Conservation (phyloP, 495 filamentous ascomycete species). For the Talaromyces thailandensis region DNA sequence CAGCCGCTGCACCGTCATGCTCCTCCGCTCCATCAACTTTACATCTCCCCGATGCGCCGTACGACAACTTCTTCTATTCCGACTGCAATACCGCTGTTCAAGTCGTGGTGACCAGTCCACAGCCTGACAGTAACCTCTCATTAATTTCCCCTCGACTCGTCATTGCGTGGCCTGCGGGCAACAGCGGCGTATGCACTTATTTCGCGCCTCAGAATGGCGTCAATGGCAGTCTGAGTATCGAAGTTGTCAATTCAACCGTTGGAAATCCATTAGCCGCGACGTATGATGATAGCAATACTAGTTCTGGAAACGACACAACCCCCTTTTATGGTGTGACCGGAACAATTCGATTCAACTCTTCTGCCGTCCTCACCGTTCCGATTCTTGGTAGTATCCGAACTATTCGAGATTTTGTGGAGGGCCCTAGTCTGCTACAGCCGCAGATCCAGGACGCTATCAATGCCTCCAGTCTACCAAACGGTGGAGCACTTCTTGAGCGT, state of each 20-base stretch:
- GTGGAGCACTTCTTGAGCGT: slow-evolving; percentile 37
- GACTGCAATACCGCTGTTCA: slow-evolving; percentile 49
- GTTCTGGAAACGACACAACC: slow-evolving; percentile 19
- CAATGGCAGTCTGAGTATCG: slow-evolving; percentile 45
- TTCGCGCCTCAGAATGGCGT: slow-evolving; percentile 43
- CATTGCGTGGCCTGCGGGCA: slow-evolving; percentile 57
- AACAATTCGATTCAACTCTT: slow-evolving; percentile 44
- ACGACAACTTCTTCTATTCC: slow-evolving; percentile 57
- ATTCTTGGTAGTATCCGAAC: slow-evolving; percentile 53
- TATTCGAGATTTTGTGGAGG: slow-evolving; percentile 54
- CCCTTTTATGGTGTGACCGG: slow-evolving; percentile 43
- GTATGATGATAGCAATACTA: slow-evolving; percentile 14
- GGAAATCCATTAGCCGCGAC: slow-evolving; percentile 24
- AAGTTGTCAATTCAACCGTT: slow-evolving; percentile 36
- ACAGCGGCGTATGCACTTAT: slow-evolving; percentile 48
- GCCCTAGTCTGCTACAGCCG: slow-evolving; percentile 39
- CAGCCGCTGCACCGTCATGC: slow-evolving; percentile 3
- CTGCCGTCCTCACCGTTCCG: slow-evolving; percentile 41
- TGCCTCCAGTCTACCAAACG: slow-evolving; percentile 23
- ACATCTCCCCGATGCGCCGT: slow-evolving; percentile 32
- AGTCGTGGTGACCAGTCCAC: slow-evolving; percentile 49
- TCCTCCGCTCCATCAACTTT: slow-evolving; percentile 10
- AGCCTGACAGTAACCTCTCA: slow-evolving; percentile 41
- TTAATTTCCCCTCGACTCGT: slow-evolving; percentile 47
- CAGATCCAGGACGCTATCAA: slow-evolving; percentile 42